Base-by-base conservation (phyloP, 2,329 filamentous ascomycete species). In the Lomentospora prolificans region DNA sequence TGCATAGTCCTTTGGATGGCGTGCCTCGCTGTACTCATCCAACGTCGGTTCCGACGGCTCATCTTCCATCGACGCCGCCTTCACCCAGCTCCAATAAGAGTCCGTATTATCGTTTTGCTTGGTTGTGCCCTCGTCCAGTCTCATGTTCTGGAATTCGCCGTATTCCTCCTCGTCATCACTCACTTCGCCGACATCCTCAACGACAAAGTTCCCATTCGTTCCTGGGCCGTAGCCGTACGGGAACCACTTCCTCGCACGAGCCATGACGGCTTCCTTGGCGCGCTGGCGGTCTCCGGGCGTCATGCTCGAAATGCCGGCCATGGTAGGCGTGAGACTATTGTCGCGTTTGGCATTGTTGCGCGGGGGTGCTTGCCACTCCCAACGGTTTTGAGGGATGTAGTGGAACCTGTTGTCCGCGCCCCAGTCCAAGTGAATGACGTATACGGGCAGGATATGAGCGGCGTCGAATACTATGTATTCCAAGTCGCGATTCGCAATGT, bases 171-270 rank as follows among this genome's bases (percentile, higher is more conserved):
- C 71, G 50, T 73, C 69, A 17, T 74, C 69, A 6, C 66, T 67
- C 8, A 70, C 61, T 39, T 74, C 72, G 1, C 68, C 72, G 27
- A 76, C 67, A 52, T 74, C 72, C 58, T 76, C 73, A 53, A 77
- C 69, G 3, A 75, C 70, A 57, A 77, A 74, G 10, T 57, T 68
- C 0, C 64, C 69, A 2, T 72, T 72, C 0, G 64, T 70, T 2
- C 71, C 70, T 2, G 72, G 69, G 0, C 75, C 73, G 60, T 67
- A 77, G 1, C 73, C 72, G 55, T 74, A 76, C 0, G 73, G 72
- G 53, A 76, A 76, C 62, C 68, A 76, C 62, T 77, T 77, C 33
- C 69, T 60, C 0, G 71, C 74, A 7, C 69, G 65, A 0, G 72
- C 71, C 50, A 71, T 66, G 51, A 66, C 61, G 8, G 70, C 71